Evolutionary conservation across 1,139 yeast species (phyloP), one percentile per base, ranked within the genome.

Genomic region (Lodderomyces jiufengensis): DNA sequence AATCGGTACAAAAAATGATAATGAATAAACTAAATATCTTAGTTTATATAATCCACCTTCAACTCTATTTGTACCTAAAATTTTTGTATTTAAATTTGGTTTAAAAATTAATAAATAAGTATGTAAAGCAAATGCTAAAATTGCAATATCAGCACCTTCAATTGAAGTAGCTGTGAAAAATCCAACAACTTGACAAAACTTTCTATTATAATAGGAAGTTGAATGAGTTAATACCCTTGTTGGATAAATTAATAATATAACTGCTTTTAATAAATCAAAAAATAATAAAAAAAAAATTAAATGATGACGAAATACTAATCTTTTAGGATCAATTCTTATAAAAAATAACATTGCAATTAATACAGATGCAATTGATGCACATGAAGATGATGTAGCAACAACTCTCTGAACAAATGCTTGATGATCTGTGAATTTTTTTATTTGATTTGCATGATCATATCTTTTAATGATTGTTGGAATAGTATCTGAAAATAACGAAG

Each of bases 91-190:
- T 27, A 67, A 52, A 24, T 49, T 51, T 0, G 94, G 87, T 43
- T 66, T 66, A 56, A 85, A 85, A 13, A 88, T 82, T 23, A 87
- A 63, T 31, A 88, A 57, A 28, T 80, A 87, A 6, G 92, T 83
- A 57, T 88, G 96, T 14, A 87, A 59, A 2, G 97, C 95, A 59
- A 88, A 83, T 24, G 85, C 73, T 31, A 87, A 62, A 33, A 88
- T 88, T 18, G 95, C 94, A 30, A 86, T 57, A 59, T 88, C 97
- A 2, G 94, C 88, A 11, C 95, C 95, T 57, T 87, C 95, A 21
- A 85, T 83, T 23, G 90, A 74, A 27, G 80, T 70, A 2, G 94
- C 86, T 1, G 95, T 83, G 58, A 87, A 80, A 66, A 85, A 88
- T 4, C 96, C 97, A 32, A 86, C 76, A 10, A 80, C 80, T 51